phyloP scores from a whole-genome alignment of 1,284 basidiomycete species.

The Melanopsichium pennsylvanicum region DNA sequence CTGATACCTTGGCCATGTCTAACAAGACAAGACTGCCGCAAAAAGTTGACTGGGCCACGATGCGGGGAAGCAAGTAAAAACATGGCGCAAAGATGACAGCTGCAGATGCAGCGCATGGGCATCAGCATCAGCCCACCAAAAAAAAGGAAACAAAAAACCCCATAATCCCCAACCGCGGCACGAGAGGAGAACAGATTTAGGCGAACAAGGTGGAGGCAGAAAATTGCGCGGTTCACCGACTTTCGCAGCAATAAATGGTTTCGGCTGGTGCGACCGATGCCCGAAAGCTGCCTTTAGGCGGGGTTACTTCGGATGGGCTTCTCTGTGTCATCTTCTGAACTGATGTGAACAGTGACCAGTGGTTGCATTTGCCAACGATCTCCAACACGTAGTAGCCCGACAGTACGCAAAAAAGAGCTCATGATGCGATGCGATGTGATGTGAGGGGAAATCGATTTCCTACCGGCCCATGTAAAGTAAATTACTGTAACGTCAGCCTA shows the following conservation, averaged over 20 bases:
- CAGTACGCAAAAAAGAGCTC: no score
- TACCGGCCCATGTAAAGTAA: no score
- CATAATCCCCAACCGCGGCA: no score
- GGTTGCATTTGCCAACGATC: no score
- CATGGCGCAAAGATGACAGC: slow-evolving; percentile 5
- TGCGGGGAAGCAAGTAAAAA: slow-evolving; percentile 27
- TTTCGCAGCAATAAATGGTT: not conserved
- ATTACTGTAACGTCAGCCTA: no score
- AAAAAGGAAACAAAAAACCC: not conserved
- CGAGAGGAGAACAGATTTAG: not conserved
- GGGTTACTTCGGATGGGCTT: not conserved
- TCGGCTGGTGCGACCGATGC: slow-evolving; percentile 37
- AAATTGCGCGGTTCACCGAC: slow-evolving; percentile 26
- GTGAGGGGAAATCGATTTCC: no score
- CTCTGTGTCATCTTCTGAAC: no score
- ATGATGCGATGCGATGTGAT: no score
- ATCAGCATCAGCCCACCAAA: not conserved
- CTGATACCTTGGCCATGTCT: not conserved
- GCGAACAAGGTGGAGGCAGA: slow-evolving; percentile 12
- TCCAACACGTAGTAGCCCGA: no score
- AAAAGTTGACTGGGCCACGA: not conserved
- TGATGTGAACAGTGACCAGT: no score
- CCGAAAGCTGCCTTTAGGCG: slow-evolving; percentile 16
- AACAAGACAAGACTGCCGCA: not conserved
- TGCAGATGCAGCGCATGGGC: slow-evolving; percentile 1